Conservation (phyloP, 495 filamentous ascomycete species). For the Tuber microsphaerosporum region DNA sequence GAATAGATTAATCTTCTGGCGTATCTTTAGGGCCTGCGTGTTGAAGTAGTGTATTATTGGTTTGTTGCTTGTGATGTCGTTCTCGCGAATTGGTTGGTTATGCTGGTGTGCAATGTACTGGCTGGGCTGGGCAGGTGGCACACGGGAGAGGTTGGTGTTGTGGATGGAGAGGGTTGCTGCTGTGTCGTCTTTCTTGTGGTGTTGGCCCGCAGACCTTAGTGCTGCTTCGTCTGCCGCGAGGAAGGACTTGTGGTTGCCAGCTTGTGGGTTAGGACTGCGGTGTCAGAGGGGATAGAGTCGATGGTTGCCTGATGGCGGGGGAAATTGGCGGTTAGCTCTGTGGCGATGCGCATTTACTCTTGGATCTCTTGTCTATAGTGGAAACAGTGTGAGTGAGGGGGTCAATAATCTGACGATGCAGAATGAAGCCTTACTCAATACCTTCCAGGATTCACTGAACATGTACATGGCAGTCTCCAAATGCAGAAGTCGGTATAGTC, state of each 20-base stretch:
- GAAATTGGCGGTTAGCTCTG: constrained; percentile 24
- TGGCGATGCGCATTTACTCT: constrained; percentile 33
- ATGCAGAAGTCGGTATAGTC: constrained; percentile 76
- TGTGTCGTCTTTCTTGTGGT: constrained; percentile 34
- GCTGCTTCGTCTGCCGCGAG: constrained; percentile 33
- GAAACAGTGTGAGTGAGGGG: not conserved
- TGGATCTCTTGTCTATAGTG: constrained; percentile 30
- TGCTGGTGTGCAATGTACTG: constrained; percentile 39
- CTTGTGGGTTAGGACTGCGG: constrained; percentile 35
- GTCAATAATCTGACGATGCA: not conserved
- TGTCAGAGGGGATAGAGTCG: constrained; percentile 36
- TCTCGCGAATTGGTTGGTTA: constrained; percentile 26
- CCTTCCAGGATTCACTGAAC: constrained; percentile 67
- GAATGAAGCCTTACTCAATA: constrained; percentile 51
- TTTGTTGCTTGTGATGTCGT: constrained; percentile 38
- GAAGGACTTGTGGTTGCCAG: constrained; percentile 42
- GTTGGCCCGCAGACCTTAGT: constrained; percentile 23
- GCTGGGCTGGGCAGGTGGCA: constrained; percentile 35
- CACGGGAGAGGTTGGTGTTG: constrained; percentile 38
- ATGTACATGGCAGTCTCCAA: constrained; percentile 75
- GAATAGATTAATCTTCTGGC: constrained; percentile 30
- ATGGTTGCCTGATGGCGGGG: constrained; percentile 30
- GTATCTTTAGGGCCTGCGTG: constrained; percentile 29
- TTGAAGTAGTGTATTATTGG: constrained; percentile 42
- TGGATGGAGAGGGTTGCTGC: constrained; percentile 37